These are phyloP conservation scores for Arthrobotrys sphaeroides DNA, from an alignment of 2,329 filamentous ascomycete species.

Conservation along the genomic window DNA sequence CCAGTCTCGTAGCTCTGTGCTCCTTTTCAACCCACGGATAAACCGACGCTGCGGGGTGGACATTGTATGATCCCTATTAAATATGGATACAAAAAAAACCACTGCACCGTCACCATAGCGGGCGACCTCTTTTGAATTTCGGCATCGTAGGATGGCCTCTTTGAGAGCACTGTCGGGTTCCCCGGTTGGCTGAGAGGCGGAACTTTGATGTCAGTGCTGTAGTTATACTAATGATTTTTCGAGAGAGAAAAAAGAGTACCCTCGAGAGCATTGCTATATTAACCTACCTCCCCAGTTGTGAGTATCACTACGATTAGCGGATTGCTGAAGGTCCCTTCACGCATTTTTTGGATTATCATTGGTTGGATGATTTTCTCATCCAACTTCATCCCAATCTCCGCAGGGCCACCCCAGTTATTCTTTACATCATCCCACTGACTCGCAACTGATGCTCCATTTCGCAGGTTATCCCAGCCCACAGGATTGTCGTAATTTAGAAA, in stretches of 20 bases:
- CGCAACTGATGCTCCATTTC: background rate
- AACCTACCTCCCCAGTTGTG: slow-evolving; percentile 40
- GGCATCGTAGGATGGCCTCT: slow-evolving; percentile 13
- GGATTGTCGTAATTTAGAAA: slow-evolving; percentile 27
- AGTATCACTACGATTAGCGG: slow-evolving; percentile 36
- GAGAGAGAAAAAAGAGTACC: background rate
- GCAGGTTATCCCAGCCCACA: slow-evolving; percentile 7
- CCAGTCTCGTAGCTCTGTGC: slow-evolving; percentile 27
- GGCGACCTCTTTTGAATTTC: background rate
- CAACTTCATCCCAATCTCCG: slow-evolving; percentile 18
- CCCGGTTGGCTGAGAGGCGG: slow-evolving; percentile 4
- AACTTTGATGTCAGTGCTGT: too few relatives aligned
- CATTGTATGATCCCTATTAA: slow-evolving; percentile 22
- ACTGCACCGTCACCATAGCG: slow-evolving; percentile 32
- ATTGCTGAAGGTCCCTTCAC: slow-evolving; percentile 12
- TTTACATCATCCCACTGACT: background rate
- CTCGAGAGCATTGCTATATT: background rate
- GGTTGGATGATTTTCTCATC: slow-evolving; percentile 36
- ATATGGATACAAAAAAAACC: slow-evolving; percentile 28
- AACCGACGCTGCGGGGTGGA: background rate
- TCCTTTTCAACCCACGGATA: background rate
- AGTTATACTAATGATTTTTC: background rate
- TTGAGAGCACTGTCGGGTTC: slow-evolving; percentile 10
- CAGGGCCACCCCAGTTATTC: background rate
- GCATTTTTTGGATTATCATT: slow-evolving; percentile 35